phyloP scores from a whole-genome alignment of 495 filamentous ascomycete genomes.

The Friedmanniomyces simplex region DNA sequence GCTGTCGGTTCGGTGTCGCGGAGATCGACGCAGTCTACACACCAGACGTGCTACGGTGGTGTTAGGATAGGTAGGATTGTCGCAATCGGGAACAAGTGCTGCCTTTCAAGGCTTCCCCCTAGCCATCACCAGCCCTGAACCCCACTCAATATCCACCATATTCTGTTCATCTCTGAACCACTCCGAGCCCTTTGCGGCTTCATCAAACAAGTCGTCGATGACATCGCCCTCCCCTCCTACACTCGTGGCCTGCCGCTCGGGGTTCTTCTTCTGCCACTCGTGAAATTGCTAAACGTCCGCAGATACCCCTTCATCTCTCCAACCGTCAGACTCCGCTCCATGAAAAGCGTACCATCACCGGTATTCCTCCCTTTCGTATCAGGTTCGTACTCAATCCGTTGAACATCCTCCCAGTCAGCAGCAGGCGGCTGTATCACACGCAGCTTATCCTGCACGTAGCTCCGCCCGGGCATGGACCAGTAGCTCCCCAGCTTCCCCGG shows the following conservation, averaged over 20 bases:
- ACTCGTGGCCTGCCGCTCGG: slow-evolving; percentile 34
- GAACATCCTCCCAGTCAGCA: slow-evolving; percentile 41
- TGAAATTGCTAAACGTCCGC: slow-evolving; percentile 47
- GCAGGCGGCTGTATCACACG: slow-evolving; percentile 40
- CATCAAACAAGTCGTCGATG: slow-evolving; percentile 47
- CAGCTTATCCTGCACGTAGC: slow-evolving; percentile 40
- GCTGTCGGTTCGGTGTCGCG: too few species aligned
- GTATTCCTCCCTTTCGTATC: slow-evolving; percentile 25
- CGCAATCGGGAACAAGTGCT: too few species aligned
- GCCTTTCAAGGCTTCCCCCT: slow-evolving; percentile 33
- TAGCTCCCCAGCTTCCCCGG: slow-evolving; percentile 40
- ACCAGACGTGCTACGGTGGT: too few species aligned
- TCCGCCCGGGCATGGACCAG: slow-evolving; percentile 52
- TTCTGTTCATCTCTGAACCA: slow-evolving; percentile 41
- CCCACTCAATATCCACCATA: slow-evolving; percentile 45
- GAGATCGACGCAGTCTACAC: too few species aligned
- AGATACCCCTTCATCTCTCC: slow-evolving; percentile 46
- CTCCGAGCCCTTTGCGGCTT: slow-evolving; percentile 36
- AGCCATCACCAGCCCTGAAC: slow-evolving; percentile 44
- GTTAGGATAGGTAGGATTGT: too few species aligned
- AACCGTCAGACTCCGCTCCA: slow-evolving; percentile 43
- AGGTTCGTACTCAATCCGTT: slow-evolving; percentile 49
- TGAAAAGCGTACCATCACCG: slow-evolving; percentile 39
- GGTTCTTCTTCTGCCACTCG: slow-evolving; percentile 43
- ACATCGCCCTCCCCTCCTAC: slow-evolving; percentile 42